Evolutionary conservation across 805 yeast genomes (phyloP).

Genomic region (Schwanniomyces pseudopolymorphus): DNA sequence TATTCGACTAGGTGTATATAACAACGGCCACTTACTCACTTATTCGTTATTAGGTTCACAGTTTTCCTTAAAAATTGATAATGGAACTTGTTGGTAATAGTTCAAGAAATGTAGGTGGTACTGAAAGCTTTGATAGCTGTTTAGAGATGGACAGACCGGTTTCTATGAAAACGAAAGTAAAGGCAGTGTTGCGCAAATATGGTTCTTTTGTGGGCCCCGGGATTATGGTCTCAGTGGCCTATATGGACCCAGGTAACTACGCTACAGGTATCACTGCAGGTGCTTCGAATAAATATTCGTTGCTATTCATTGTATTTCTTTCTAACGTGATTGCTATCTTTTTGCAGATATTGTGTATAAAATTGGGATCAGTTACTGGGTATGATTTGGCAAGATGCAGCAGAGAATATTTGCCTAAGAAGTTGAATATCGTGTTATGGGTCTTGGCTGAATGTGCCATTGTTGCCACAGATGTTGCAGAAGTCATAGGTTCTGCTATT

Average conservation of each 20-base stretch:
- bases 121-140: neutral
- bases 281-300: conserved; percentile 41
- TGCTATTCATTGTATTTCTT: conserved; percentile 42
- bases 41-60: too few relatives aligned
- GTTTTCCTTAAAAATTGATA: too few relatives aligned
- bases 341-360: conserved; percentile 44
- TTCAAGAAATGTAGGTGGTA: neutral
- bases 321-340: conserved; percentile 48
- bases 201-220: conserved; percentile 47
- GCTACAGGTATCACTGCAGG: conserved; percentile 51
- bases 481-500: conserved; percentile 53
- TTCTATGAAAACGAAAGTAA: neutral
- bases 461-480: conserved; percentile 54
- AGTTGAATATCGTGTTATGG: conserved; percentile 40
- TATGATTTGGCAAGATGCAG: conserved; percentile 47
- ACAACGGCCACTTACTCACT: too few relatives aligned
- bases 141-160: neutral
- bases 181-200: conserved; percentile 27
- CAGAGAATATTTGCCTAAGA: conserved; percentile 37
- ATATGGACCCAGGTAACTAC: conserved; percentile 55
- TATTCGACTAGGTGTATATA: too few relatives aligned
- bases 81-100: too few relatives aligned
- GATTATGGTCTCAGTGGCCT: conserved; percentile 47
- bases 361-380: conserved; percentile 51
- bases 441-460: conserved; percentile 48